Percentiles rank a stretch among this genome's conserved stretches.
Conservation (phyloP, 768 basidiomycete genomes). For the Xerocomellus intermedius region DNA sequence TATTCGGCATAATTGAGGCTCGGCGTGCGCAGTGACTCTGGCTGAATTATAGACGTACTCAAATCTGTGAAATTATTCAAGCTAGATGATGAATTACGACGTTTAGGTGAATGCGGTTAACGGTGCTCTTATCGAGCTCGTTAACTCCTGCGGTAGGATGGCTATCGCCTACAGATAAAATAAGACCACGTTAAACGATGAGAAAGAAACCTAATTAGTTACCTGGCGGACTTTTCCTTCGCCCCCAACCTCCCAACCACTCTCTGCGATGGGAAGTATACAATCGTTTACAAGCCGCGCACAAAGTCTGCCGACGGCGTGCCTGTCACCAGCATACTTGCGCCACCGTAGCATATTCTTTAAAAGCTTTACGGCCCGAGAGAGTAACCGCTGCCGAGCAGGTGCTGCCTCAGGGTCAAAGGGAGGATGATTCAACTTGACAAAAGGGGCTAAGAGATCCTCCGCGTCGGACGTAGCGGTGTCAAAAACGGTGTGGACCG, state of each 20-base stretch:
- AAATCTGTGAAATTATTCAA: background rate
- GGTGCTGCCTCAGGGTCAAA: conserved; percentile 79
- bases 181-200: conserved; percentile 4
- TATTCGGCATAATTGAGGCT: conserved; percentile 17
- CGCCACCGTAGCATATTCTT: conserved; percentile 74
- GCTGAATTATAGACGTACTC: conserved; percentile 4
- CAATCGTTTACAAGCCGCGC: conserved; percentile 55
- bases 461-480: conserved; percentile 53
- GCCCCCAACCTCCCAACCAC: conserved; percentile 88
- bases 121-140: conserved; percentile 18
- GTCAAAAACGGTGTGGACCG: conserved; percentile 52
- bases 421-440: conserved; percentile 39
- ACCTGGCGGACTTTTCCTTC: conserved; percentile 64
- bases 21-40: conserved; percentile 13
- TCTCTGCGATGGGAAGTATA: conserved; percentile 64
- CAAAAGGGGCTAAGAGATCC: conserved; percentile 48
- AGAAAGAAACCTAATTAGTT: conserved; percentile 13
- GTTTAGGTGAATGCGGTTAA: conserved; percentile 11
- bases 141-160: conserved; percentile 27
- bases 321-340: conserved; percentile 63
- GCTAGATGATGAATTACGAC: conserved; percentile 8
- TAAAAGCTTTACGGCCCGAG: conserved; percentile 67
- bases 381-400: conserved; percentile 68
- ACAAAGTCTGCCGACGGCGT: conserved; percentile 53
- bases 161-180: conserved; percentile 20